A percentile compares a stretch with the other conserved stretches of the same genome.
phyloP scores from a whole-genome alignment of 2,329 filamentous ascomycete genomes.

The Microsporum ferrugineum region DNA sequence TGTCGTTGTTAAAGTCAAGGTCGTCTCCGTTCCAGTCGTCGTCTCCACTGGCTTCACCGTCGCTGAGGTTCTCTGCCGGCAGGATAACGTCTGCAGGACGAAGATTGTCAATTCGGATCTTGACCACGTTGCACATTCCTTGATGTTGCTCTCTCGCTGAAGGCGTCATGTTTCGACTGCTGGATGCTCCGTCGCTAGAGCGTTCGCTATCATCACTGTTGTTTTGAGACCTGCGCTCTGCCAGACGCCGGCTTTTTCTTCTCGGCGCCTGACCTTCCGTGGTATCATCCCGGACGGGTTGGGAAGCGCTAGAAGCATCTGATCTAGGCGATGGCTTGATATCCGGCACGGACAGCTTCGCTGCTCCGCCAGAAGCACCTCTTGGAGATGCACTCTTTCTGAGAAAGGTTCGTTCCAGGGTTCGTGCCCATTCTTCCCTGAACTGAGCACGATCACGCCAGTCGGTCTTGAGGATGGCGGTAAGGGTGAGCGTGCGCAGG shows the following conservation, averaged over 20 bases:
- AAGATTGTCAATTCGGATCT: constrained; percentile 51
- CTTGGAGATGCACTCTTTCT: constrained; percentile 20
- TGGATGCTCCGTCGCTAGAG: background rate
- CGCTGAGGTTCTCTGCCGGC: constrained; percentile 49
- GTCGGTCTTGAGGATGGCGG: constrained; percentile 62
- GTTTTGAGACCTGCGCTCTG: background rate
- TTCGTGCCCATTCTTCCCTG: constrained; percentile 64
- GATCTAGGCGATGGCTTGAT: background rate
- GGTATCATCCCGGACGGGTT: background rate
- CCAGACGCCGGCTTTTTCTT: constrained; percentile 4
- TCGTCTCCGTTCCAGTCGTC: constrained; percentile 50
- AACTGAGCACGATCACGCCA: constrained; percentile 77
- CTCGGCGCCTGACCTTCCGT: background rate
- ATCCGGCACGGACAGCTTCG: background rate
- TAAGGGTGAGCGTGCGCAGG: constrained; percentile 60
- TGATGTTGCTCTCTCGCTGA: constrained; percentile 25
- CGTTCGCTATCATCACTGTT: background rate
- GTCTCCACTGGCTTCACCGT: constrained; percentile 49
- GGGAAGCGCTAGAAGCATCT: background rate
- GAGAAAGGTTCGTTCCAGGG: constrained; percentile 45
- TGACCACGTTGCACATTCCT: constrained; percentile 45
- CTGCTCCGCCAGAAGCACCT: background rate
- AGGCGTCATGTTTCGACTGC: background rate
- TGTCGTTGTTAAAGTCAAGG: constrained; percentile 22
- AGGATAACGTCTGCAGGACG: constrained; percentile 48